Evolutionary conservation across 1,139 yeast species (phyloP).

Genomic region (Geotrichum reessii): DNA sequence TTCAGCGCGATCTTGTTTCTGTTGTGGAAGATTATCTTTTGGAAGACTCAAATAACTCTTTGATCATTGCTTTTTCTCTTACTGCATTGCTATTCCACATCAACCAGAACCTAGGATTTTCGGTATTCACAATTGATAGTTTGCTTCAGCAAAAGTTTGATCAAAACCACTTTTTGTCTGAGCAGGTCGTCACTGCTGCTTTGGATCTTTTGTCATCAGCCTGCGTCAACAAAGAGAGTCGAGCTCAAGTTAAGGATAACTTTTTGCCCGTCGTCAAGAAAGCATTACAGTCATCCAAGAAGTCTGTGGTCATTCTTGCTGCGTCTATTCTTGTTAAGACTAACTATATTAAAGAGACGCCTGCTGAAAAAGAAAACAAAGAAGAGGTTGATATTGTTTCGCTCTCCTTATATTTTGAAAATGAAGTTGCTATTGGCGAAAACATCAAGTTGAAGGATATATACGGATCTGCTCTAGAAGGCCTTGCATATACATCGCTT

Average conservation of each 20-base stretch:
- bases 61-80: conserved; percentile 52
- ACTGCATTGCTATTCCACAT: conserved; percentile 68
- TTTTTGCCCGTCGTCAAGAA: conserved; percentile 28
- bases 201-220: conserved; percentile 35
- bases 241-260: conserved; percentile 30
- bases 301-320: conserved; percentile 31
- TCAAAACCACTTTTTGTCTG: conserved; percentile 22
- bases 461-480: conserved; percentile 35
- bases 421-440: conserved; percentile 22
- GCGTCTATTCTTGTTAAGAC: conserved; percentile 36
- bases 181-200: conserved; percentile 27
- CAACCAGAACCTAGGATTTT: conserved; percentile 22
- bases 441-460: conserved; percentile 12
- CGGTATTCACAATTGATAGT: conserved; percentile 17
- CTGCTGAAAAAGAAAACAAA: conserved; percentile 19
- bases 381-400: conserved; percentile 25
- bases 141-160: conserved; percentile 22
- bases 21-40: conserved; percentile 22
- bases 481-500: conserved; percentile 37
- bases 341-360: conserved; percentile 15
- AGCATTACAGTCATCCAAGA: conserved; percentile 26
- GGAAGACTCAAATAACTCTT: conserved; percentile 21
- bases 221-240: conserved; percentile 32
- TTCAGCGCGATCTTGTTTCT: conserved; percentile 18
- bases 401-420: conserved; percentile 33